Evolutionary conservation across 2,329 filamentous ascomycete genomes (phyloP).

Genomic region (Gaeumannomyces sp.): DNA sequence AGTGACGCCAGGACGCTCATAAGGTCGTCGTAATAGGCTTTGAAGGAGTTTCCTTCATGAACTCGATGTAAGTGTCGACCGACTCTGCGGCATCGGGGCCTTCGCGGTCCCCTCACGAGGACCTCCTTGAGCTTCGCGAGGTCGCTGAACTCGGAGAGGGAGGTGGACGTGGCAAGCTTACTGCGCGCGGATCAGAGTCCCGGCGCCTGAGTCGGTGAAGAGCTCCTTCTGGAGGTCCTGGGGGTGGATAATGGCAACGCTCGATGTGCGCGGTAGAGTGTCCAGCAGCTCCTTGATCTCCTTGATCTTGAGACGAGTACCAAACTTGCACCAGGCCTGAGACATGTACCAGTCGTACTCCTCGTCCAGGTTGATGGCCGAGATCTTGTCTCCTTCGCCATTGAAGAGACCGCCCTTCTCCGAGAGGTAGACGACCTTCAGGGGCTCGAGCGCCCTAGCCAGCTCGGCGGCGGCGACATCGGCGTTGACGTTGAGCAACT

Average conservation of each 20-base stretch:
- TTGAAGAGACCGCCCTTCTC: constrained; percentile 97
- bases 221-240: constrained; percentile 93
- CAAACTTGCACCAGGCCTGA: constrained; percentile 91
- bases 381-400: constrained; percentile 90
- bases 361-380: constrained; percentile 93
- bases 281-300: constrained; percentile 93
- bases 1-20: constrained; percentile 93
- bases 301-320: constrained; percentile 92
- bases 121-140: constrained; percentile 72
- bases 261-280: constrained; percentile 82
- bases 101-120: constrained; percentile 72
- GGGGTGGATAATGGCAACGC: constrained; percentile 95
- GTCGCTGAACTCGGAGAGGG: constrained; percentile 69
- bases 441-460: constrained; percentile 77
- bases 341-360: constrained; percentile 91
- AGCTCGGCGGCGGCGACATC: constrained; percentile 94
- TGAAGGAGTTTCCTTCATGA: constrained; percentile 74
- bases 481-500: constrained; percentile 94
- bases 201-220: constrained; percentile 92
- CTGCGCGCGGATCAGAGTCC: constrained; percentile 87
- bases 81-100: constrained; percentile 75
- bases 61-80: constrained; percentile 80
- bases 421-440: constrained; percentile 98
- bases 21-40: constrained; percentile 87
- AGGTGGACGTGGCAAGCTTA: constrained; percentile 71